phyloP scores from a whole-genome alignment of 768 basidiomycete species.

The Albatrellus ellisii region DNA sequence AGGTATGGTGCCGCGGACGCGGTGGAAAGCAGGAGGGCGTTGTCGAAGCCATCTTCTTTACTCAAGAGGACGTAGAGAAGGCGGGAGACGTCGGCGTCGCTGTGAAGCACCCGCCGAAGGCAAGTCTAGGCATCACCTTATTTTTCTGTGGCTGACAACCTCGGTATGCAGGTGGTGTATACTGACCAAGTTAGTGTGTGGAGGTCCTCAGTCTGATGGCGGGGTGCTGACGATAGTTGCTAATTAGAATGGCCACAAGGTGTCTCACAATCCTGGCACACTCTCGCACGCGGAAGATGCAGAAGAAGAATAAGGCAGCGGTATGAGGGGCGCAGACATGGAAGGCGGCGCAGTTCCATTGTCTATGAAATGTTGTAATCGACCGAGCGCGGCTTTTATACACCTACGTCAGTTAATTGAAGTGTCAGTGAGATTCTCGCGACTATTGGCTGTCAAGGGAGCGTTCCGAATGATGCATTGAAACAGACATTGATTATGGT shows the following conservation, averaged over 20 bases:
- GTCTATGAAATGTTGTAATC: no score
- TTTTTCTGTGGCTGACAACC: neutral
- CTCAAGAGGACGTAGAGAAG: neutral
- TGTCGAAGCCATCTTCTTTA: conserved; percentile 1
- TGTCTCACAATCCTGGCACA: conserved; percentile 1
- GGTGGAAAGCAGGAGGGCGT: conserved; percentile 1
- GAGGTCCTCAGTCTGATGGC: no score
- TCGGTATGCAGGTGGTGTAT: neutral
- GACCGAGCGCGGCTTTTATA: no score
- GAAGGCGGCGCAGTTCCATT: no score
- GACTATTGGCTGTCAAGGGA: no score
- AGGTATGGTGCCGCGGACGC: neutral
- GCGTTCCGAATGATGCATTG: no score
- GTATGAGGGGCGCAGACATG: no score
- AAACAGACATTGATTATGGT: no score
- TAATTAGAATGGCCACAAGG: conserved; percentile 2
- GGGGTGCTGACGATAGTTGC: neutral
- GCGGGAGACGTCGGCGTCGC: neutral
- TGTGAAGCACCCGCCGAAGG: conserved; percentile 1
- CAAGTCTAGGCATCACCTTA: neutral
- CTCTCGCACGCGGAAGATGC: conserved; percentile 1
- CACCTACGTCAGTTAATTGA: no score
- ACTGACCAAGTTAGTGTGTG: conserved; percentile 1
- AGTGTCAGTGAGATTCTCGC: no score
- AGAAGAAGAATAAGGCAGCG: neutral